Evolutionary conservation across 2,329 filamentous ascomycete genomes (phyloP), one percentile per base, ranked within the genome.

Genomic region (Capronia americana): DNA sequence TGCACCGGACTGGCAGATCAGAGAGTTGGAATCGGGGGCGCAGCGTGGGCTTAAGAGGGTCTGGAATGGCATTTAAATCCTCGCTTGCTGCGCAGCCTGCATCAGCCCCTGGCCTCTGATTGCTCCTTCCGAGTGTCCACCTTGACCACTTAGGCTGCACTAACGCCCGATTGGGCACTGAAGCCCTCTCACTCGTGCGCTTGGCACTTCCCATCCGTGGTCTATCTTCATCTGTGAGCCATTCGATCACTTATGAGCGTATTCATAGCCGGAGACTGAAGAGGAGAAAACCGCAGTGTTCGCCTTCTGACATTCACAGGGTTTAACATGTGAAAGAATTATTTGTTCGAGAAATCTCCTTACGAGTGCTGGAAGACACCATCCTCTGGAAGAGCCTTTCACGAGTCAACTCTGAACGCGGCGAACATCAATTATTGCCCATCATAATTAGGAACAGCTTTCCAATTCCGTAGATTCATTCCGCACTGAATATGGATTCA

Each of bases 1-100:
- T 61, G 28, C 32, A 32, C 48, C 24, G 57, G 41, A 50, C 57
- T 50, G 57, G 57, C 57, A 59, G 57, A 59, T 59, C 57, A 59
- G 59, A 48, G 56, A 58, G 26, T 69, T 58, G 63, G 66, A 68
- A 67, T 67, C 58, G 63, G 64, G 58, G 68, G 67, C 67, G 64
- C 65, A 63, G 60, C 63, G 65, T 50, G 65, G 56, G 65, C 61
- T 70, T 65, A 68, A 59, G 67, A 68, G 63, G 57, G 68, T 67
- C 67, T 67, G 59, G 65, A 66, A 64, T 60, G 53, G 56, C 55
- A 61, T 68, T 70, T 70, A 70, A 70, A 70, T 70, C 63, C 68
- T 70, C 65, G 65, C 68, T 70, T 68, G 68, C 57, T 66, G 65
- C 57, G 66, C 59, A 60, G 58, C 50, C 48, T 54, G 59, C 53